Conservation (phyloP, 169 alveolate genomes). For the Blepharisma undulans region DNA sequence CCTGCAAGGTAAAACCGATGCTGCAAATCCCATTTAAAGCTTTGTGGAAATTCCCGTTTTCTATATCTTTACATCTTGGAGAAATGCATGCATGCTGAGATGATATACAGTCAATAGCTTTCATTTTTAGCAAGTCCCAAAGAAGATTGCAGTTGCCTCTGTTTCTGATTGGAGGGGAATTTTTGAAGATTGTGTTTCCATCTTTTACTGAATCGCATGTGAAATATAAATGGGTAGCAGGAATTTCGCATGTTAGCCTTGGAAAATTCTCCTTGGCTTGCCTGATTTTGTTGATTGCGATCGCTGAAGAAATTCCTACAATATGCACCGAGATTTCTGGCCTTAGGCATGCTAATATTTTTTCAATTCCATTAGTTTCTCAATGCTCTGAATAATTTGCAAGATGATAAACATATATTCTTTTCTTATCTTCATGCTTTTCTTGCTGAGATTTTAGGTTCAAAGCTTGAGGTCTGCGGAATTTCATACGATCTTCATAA, state of each 20-base stretch:
- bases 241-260: slow-evolving; percentile 12
- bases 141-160: background rate
- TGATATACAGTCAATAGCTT: background rate
- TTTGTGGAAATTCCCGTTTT: slow-evolving; percentile 23
- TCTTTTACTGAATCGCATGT: background rate
- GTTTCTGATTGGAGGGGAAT: slow-evolving; percentile 30
- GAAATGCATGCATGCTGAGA: background rate
- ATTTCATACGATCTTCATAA: background rate
- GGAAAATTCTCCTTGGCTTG: background rate
- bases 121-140: slow-evolving; percentile 38
- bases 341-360: background rate
- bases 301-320: slow-evolving; percentile 15
- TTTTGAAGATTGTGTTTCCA: slow-evolving; percentile 15
- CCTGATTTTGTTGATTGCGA: background rate
- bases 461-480: background rate
- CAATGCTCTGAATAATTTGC: slow-evolving; percentile 37
- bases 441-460: background rate
- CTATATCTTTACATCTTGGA: background rate
- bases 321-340: background rate
- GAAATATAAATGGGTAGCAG: slow-evolving; percentile 20
- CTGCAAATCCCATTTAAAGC: background rate
- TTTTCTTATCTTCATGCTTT: slow-evolving; percentile 1
- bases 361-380: background rate
- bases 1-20: slow-evolving; percentile 13
- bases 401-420: background rate